Percentiles rank a stretch among this genome's conserved stretches.
These are phyloP conservation scores for Stygiomarasmius scandens DNA, from an alignment of 1,284 basidiomycete species.

Conservation along the genomic window DNA sequence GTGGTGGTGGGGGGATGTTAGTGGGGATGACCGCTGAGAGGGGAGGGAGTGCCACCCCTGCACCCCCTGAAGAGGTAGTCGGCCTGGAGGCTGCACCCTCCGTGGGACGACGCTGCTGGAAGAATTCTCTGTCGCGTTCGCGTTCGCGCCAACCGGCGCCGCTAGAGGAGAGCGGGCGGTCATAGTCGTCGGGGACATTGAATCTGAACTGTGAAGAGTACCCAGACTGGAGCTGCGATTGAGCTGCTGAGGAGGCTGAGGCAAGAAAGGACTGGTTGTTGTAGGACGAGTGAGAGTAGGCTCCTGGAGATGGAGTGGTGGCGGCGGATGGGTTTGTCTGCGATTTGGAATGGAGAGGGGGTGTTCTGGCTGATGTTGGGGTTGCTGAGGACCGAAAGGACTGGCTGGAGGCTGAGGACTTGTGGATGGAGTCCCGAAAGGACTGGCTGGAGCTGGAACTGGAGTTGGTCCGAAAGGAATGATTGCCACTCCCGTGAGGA, in stretches of 20 bases:
- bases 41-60: slow-evolving; percentile 63
- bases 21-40: slow-evolving; percentile 74
- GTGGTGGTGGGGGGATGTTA: slow-evolving; percentile 34
- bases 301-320: slow-evolving; percentile 59
- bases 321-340: not conserved
- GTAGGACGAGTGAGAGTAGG: not conserved
- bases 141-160: not conserved
- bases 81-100: slow-evolving; percentile 7
- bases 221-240: slow-evolving; percentile 46
- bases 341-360: not conserved
- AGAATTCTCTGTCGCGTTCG: not conserved
- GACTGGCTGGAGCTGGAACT: slow-evolving; percentile 65
- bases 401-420: slow-evolving; percentile 16
- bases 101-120: slow-evolving; percentile 19
- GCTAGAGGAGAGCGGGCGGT: slow-evolving; percentile 38
- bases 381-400: slow-evolving; percentile 18
- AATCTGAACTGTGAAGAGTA: slow-evolving; percentile 52
- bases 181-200: slow-evolving; percentile 7
- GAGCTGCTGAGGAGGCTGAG: slow-evolving; percentile 40
- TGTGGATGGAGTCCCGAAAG: slow-evolving; percentile 48
- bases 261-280: slow-evolving; percentile 40
- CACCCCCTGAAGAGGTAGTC: slow-evolving; percentile 9
- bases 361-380: slow-evolving; percentile 3
- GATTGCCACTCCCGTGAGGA: slow-evolving; percentile 28
- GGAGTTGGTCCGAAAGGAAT: slow-evolving; percentile 61